Conservation (phyloP, 225 moss, liverwort and hornwort genomes). For the Ulota crispa region DNA sequence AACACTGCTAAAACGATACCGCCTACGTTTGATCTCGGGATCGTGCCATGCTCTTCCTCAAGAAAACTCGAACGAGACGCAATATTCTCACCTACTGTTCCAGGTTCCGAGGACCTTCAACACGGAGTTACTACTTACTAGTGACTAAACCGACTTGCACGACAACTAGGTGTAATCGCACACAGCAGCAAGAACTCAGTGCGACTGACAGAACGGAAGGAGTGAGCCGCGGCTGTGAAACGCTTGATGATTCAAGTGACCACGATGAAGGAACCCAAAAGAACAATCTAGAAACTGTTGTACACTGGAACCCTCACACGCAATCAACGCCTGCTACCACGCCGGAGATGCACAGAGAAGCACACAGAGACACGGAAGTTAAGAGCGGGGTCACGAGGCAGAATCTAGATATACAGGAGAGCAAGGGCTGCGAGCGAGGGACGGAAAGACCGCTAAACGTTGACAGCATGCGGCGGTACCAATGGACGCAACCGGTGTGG, state of each 20-base stretch:
- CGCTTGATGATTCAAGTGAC: not conserved
- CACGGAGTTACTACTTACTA: not conserved
- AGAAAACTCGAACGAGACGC: not conserved
- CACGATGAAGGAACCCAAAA: slow-evolving; percentile 10
- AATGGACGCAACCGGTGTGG: not conserved
- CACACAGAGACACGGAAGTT: slow-evolving; percentile 7
- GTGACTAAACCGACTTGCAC: not conserved
- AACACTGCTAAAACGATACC: not conserved
- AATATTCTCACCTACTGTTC: not conserved
- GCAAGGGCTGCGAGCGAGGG: not conserved
- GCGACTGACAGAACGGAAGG: not conserved
- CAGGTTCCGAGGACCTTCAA: not conserved
- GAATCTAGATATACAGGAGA: slow-evolving; percentile 32
- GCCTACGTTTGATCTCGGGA: not conserved
- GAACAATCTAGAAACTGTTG: slow-evolving; percentile 8
- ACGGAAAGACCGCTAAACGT: slow-evolving; percentile 8
- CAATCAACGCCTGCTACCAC: slow-evolving; percentile 1
- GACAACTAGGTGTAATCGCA: not conserved
- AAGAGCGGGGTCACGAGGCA: not conserved
- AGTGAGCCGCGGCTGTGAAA: not conserved
- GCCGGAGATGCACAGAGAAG: not conserved
- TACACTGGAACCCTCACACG: not conserved
- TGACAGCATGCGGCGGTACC: slow-evolving; percentile 15
- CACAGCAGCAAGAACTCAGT: not conserved
- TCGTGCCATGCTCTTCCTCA: not conserved